A percentile compares a stretch with the other conserved stretches of the same genome.
phyloP scores from a whole-genome alignment of 2,329 filamentous ascomycete genomes.

The Penicillium sp. region DNA sequence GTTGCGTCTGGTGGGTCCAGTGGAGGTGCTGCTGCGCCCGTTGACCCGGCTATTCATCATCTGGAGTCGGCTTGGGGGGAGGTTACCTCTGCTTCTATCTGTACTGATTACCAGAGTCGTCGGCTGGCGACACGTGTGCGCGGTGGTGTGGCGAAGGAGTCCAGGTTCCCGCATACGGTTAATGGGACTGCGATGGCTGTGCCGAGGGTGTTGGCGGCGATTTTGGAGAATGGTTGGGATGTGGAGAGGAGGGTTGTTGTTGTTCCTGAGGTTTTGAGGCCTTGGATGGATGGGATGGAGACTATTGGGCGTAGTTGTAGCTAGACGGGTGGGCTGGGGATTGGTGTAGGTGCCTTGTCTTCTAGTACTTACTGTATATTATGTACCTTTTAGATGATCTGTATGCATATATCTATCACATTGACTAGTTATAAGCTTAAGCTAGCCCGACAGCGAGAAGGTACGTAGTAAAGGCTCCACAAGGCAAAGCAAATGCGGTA shows the following conservation, averaged over 20 bases:
- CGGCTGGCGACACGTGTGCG: conserved; percentile 73
- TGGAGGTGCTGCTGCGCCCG: conserved; percentile 5
- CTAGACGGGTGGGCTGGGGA: neutral
- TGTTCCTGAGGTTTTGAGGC: conserved; percentile 73
- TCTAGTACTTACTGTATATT: neutral
- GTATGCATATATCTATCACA: neutral
- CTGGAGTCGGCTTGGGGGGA: conserved; percentile 78
- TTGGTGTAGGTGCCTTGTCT: neutral
- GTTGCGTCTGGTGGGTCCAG: neutral
- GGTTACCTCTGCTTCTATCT: conserved; percentile 83
- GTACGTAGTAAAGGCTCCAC: too few relatives aligned
- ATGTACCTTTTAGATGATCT: neutral
- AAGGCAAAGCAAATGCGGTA: too few relatives aligned
- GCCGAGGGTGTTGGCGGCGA: conserved; percentile 79
- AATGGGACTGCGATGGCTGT: conserved; percentile 94
- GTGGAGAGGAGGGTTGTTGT: conserved; percentile 62
- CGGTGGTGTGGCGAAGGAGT: conserved; percentile 43
- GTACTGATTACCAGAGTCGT: conserved; percentile 89
- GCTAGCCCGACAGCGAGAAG: too few relatives aligned
- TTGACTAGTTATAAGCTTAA: too few relatives aligned
- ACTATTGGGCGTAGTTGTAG: conserved; percentile 50
- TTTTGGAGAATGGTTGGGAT: conserved; percentile 89
- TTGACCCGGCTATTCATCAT: conserved; percentile 10
- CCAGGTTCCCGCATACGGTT: conserved; percentile 78
- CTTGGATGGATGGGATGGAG: conserved; percentile 76